A percentile compares a stretch with the other conserved stretches of the same genome.
phyloP scores from a whole-genome alignment of 2,329 filamentous ascomycete species.

The Blastomyces gilchristii region DNA sequence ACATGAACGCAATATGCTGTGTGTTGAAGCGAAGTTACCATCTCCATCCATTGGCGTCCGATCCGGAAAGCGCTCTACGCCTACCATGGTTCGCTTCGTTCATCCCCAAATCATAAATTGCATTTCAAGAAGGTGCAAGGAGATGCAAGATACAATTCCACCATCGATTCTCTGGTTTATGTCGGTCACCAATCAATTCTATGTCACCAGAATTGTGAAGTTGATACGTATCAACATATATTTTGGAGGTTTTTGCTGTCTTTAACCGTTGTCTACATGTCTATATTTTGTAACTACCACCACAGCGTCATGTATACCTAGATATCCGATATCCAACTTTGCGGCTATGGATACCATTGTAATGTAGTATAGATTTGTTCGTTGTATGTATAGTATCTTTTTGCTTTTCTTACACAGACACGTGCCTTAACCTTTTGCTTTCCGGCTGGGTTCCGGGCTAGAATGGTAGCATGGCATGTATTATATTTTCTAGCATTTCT shows the following conservation, averaged over 20 bases:
- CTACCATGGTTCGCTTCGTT: neutral
- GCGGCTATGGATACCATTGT: neutral
- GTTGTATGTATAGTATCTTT: neutral
- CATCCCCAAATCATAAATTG: neutral
- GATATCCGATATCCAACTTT: neutral
- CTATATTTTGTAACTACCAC: neutral
- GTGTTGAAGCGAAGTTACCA: neutral
- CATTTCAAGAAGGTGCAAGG: neutral
- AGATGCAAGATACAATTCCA: neutral
- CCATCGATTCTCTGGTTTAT: neutral
- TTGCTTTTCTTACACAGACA: neutral
- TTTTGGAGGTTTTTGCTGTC: neutral
- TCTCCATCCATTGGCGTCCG: neutral
- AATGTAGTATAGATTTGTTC: slow-evolving; percentile 1
- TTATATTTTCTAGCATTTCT: neutral
- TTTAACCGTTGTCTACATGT: neutral
- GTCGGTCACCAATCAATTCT: neutral
- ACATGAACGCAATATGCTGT: neutral
- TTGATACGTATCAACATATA: neutral
- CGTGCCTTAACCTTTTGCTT: neutral
- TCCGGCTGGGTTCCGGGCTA: neutral
- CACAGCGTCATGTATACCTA: neutral
- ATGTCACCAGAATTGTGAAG: neutral
- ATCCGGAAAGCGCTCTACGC: neutral
- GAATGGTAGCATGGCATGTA: neutral